phyloP scores from a whole-genome alignment of 208 protist genomes.

The Naegleria fowleri region DNA sequence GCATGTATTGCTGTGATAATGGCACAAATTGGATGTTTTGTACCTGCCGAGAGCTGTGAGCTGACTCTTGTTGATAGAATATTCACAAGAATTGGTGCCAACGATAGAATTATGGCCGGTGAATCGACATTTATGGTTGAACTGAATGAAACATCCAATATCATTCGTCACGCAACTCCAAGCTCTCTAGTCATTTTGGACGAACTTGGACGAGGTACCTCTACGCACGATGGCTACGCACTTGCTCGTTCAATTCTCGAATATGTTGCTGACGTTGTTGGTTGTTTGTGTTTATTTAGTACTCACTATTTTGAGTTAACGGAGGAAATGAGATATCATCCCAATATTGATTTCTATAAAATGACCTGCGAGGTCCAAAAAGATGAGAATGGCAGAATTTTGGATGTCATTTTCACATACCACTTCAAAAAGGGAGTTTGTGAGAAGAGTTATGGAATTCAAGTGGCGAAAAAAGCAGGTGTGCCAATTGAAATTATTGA shows the following conservation, averaged over 20 bases:
- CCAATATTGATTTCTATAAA: neutral
- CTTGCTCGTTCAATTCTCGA: constrained; percentile 82
- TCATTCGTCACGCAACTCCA: constrained; percentile 66
- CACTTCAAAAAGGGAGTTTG: constrained; percentile 71
- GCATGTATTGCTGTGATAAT: constrained; percentile 64
- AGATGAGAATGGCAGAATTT: neutral
- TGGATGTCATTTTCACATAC: constrained; percentile 70
- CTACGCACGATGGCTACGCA: constrained; percentile 82
- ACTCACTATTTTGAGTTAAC: constrained; percentile 96
- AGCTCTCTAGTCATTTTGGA: constrained; percentile 87
- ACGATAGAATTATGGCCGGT: constrained; percentile 87
- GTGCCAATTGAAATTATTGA: constrained; percentile 44
- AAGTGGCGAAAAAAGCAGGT: constrained; percentile 76
- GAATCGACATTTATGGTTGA: constrained; percentile 97
- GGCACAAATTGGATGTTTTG: constrained; percentile 63
- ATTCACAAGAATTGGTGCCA: constrained; percentile 93
- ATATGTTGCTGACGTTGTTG: constrained; percentile 58
- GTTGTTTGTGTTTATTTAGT: constrained; percentile 73
- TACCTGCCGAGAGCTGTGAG: constrained; percentile 46
- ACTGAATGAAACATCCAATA: constrained; percentile 80
- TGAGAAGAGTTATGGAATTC: constrained; percentile 75
- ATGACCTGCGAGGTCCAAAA: neutral
- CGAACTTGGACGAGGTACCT: constrained; percentile 91
- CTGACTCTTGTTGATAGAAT: constrained; percentile 84
- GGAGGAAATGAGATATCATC: constrained; percentile 10